phyloP scores from a whole-genome alignment of 352 stramenopile species.

The Pythium aquatile region DNA sequence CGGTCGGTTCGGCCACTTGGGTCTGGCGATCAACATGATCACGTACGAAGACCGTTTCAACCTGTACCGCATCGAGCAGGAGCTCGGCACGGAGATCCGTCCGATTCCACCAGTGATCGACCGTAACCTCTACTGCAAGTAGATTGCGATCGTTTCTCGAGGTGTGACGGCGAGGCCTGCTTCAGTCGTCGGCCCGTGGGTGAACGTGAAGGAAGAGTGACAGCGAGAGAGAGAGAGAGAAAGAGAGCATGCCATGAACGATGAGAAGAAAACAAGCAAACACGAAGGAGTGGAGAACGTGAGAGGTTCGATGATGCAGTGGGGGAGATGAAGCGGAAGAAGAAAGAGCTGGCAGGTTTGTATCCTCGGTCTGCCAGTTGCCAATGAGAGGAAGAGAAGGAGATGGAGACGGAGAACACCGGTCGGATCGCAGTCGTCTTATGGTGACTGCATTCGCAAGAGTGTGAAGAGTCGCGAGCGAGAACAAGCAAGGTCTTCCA shows the following conservation, averaged over 20 bases:
- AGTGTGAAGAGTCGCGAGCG: background rate
- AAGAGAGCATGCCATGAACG: background rate
- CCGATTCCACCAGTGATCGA: constrained; percentile 98
- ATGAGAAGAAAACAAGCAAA: constrained; percentile 9
- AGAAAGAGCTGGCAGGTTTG: background rate
- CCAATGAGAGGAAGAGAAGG: too few relatives aligned
- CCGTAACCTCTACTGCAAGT: constrained; percentile 97
- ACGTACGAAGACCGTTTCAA: constrained; percentile 99
- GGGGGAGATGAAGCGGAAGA: background rate
- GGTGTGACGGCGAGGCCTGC: background rate
- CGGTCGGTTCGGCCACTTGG: constrained; percentile 98
- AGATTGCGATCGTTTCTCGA: constrained; percentile 17
- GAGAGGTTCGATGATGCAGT: constrained; percentile 1
- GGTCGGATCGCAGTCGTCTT: background rate
- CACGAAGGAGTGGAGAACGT: constrained; percentile 1
- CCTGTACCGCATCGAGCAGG: constrained; percentile 98
- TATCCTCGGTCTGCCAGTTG: background rate
- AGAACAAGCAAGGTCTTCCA: background rate
- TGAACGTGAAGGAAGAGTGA: background rate
- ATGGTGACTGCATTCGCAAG: background rate
- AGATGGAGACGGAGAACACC: background rate
- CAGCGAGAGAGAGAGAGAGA: constrained; percentile 1
- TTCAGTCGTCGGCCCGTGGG: background rate
- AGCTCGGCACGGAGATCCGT: constrained; percentile 99
- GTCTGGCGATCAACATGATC: constrained; percentile 99